A percentile compares a stretch with the other conserved stretches of the same genome.
phyloP scores from a whole-genome alignment of 1,284 basidiomycete genomes.

The Rhodotorula sp. region DNA sequence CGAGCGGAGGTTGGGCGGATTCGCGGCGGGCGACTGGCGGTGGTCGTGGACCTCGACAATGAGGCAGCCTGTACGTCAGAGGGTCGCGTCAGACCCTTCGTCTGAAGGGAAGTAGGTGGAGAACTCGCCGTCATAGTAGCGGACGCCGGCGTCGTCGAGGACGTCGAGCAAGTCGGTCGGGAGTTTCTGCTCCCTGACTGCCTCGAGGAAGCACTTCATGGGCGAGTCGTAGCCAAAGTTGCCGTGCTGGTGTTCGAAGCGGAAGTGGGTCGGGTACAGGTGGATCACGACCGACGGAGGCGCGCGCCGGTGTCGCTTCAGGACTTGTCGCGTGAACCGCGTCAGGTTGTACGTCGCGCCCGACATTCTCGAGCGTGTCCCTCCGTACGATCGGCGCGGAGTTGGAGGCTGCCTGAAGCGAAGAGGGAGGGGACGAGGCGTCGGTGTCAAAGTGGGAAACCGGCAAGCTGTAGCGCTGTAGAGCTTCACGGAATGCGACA shows the following conservation, averaged over 20 bases:
- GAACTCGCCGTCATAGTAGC: slow-evolving; percentile 41
- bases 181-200: slow-evolving; percentile 44
- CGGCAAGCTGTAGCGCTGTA: no score
- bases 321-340: slow-evolving; percentile 38
- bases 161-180: slow-evolving; percentile 44
- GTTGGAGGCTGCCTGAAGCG: no score
- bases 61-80: slow-evolving; percentile 36
- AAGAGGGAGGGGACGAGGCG: no score
- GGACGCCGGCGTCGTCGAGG: slow-evolving; percentile 41
- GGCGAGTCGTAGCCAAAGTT: slow-evolving; percentile 40
- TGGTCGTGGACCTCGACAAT: slow-evolving; percentile 47
- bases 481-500: no score
- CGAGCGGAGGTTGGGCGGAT: slow-evolving; percentile 9
- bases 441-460: no score
- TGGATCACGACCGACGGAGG: slow-evolving; percentile 44
- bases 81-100: neutral
- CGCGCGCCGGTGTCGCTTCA: slow-evolving; percentile 38
- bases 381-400: neutral
- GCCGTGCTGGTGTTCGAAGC: slow-evolving; percentile 45
- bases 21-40: slow-evolving; percentile 24
- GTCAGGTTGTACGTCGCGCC: slow-evolving; percentile 39
- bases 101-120: neutral
- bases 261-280: slow-evolving; percentile 44
- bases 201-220: slow-evolving; percentile 44
- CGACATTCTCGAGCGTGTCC: slow-evolving; percentile 1